Evolutionary conservation across 2,329 filamentous ascomycete genomes (phyloP), one percentile per base, ranked within the genome.

Genomic region (Pseudocercospora cruenta): DNA sequence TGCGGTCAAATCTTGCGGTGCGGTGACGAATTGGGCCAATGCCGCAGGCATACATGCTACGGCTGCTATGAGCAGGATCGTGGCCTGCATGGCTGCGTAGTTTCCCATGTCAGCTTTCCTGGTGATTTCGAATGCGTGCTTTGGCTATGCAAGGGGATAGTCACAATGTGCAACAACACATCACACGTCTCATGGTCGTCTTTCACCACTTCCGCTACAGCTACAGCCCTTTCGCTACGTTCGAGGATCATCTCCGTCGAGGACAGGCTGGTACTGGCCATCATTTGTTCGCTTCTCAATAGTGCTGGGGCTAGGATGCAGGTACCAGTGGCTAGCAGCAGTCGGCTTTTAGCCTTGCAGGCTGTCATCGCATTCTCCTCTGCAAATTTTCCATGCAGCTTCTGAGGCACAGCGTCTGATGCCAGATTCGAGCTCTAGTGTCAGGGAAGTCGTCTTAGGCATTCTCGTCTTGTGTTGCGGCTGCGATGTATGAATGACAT

Each of bases 1-100:
- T 47, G 77, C 79, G 5, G 76, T 82, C 47, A 83, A 74, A 68
- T 83, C 77, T 1, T 78, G 79, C 0, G 82, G 82, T 14, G 80
- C 72, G 21, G 79, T 71, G 7, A 84, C 79, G 61, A 84, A 84
- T 69, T 84, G 82, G 1, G 72, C 66, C 28, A 10, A 47, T 14
- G 45, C 53, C 5, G 28, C 21, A 21, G 58, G 51, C 22, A 59
- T 21, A 24, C 53, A 21, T 21, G 51, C 61, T 58, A 43, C 47
- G n/a, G 33, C 43, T 28, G n/a, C 43, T 43, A 31, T 47, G 19
- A 53, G 36, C 31, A 47, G 39, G 36, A 24, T 47, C 21, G 28
- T 22, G n/a, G 19, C 21, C 63, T 39, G 33, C 10, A 43, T 21
- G 12, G n/a, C n/a, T 22, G 14, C 28, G 19, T n/a, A 58, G 36